Conservation (phyloP, 2,329 filamentous ascomycete species). For the Tolypocladium inflatum region DNA sequence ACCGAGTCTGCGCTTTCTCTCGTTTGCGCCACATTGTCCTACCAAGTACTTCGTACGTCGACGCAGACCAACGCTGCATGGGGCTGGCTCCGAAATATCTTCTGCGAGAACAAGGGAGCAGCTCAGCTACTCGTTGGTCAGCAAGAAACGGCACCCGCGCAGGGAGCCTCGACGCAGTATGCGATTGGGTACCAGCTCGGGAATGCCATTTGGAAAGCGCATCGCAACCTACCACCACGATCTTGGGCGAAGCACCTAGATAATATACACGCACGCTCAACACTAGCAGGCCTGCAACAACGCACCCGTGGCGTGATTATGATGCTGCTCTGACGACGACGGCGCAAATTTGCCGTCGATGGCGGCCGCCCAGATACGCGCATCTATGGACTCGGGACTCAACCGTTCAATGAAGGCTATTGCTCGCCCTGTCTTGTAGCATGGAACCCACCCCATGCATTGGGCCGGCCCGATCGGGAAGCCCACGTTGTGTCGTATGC, state of each 20-base stretch:
- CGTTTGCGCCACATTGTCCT: not conserved
- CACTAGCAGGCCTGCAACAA: not conserved
- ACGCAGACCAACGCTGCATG: not conserved
- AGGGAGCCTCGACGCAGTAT: not conserved
- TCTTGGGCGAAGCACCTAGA: not conserved
- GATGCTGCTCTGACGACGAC: not conserved
- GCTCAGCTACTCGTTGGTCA: not conserved
- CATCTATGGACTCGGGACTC: not conserved
- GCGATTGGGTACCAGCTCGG: not conserved
- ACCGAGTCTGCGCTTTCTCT: not conserved
- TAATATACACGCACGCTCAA: not conserved
- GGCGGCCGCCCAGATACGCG: not conserved
- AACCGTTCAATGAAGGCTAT: not conserved
- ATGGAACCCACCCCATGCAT: not conserved
- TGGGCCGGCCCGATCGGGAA: constrained; percentile 8
- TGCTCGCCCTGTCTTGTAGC: not conserved
- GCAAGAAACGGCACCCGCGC: not conserved
- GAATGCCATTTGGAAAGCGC: not conserved
- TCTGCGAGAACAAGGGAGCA: not conserved
- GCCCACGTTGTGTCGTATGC: constrained; percentile 8
- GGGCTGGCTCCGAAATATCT: not conserved
- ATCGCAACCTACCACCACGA: not conserved
- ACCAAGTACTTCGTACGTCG: not conserved
- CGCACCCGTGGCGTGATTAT: not conserved
- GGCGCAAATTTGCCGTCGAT: not conserved